These are phyloP conservation scores for Pythium aquatile DNA, from an alignment of 352 stramenopile genomes.

Conservation along the genomic window DNA sequence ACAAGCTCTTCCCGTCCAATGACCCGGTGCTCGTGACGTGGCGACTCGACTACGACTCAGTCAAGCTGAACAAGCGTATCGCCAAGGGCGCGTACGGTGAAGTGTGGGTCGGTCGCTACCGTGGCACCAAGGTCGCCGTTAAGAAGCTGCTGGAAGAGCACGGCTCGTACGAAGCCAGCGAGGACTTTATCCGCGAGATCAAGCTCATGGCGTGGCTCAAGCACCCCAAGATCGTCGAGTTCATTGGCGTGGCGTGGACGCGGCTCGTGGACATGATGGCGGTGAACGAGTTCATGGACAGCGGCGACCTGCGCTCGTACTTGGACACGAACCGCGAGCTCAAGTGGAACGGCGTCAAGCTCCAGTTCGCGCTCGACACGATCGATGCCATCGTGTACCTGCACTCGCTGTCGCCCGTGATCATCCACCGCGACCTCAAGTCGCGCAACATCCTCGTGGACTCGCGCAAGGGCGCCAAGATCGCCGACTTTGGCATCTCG, in stretches of 20 bases:
- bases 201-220: slow-evolving; percentile 74
- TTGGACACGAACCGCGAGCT: slow-evolving; percentile 34
- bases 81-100: slow-evolving; percentile 69
- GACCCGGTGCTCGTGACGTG: slow-evolving; percentile 70
- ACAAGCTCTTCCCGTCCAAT: slow-evolving; percentile 69
- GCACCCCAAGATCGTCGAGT: slow-evolving; percentile 64
- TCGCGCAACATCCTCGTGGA: slow-evolving; percentile 72
- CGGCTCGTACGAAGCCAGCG: slow-evolving; percentile 42
- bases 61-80: slow-evolving; percentile 64
- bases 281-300: slow-evolving; percentile 72
- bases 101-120: slow-evolving; percentile 71
- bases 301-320: slow-evolving; percentile 54
- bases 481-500: slow-evolving; percentile 69
- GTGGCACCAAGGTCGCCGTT: slow-evolving; percentile 51
- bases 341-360: slow-evolving; percentile 39
- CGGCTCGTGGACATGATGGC: slow-evolving; percentile 64
- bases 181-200: slow-evolving; percentile 66
- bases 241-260: slow-evolving; percentile 75
- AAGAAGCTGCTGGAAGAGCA: slow-evolving; percentile 54
- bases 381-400: slow-evolving; percentile 72
- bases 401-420: slow-evolving; percentile 56
- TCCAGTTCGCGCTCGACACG: slow-evolving; percentile 56
- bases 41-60: slow-evolving; percentile 64
- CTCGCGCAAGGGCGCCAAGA: slow-evolving; percentile 57
- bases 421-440: slow-evolving; percentile 75